Conservation (phyloP, 164 flowering plant species). For the Liriodendron chinense region DNA sequence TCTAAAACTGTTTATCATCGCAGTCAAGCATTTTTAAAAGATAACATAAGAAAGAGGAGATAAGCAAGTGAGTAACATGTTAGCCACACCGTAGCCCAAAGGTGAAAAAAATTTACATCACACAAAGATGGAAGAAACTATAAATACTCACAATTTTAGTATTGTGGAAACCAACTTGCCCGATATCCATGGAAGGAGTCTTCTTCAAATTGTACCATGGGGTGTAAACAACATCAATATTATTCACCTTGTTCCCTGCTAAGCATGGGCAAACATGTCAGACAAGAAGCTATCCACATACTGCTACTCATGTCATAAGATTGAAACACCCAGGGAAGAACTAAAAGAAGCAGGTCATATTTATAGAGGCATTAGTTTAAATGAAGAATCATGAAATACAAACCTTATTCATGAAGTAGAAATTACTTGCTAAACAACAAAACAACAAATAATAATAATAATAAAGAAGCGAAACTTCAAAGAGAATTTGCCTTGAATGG, state of each 20-base stretch:
- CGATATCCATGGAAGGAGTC: conserved; percentile 97
- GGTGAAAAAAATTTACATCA: background rate
- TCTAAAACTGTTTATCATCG: background rate
- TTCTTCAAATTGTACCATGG: conserved; percentile 96
- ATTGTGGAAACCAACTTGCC: conserved; percentile 97
- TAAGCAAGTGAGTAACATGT: background rate
- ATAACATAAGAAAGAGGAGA: background rate
- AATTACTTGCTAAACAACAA: background rate
- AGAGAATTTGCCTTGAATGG: conserved; percentile 74
- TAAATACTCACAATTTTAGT: conserved; percentile 61
- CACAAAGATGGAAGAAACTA: background rate
- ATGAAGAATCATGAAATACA: background rate
- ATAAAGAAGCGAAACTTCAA: background rate
- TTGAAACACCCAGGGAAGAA: background rate
- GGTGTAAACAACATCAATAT: conserved; percentile 93
- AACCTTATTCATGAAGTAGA: background rate
- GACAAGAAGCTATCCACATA: background rate
- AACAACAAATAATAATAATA: background rate
- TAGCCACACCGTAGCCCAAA: background rate
- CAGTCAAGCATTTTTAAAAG: background rate
- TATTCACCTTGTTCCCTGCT: conserved; percentile 94
- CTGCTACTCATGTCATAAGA: background rate
- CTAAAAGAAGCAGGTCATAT: background rate
- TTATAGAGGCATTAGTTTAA: background rate
- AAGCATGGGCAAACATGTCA: background rate